Evolutionary conservation across 2,329 filamentous ascomycete genomes (phyloP).

Genomic region (Sarocladium kiliense): DNA sequence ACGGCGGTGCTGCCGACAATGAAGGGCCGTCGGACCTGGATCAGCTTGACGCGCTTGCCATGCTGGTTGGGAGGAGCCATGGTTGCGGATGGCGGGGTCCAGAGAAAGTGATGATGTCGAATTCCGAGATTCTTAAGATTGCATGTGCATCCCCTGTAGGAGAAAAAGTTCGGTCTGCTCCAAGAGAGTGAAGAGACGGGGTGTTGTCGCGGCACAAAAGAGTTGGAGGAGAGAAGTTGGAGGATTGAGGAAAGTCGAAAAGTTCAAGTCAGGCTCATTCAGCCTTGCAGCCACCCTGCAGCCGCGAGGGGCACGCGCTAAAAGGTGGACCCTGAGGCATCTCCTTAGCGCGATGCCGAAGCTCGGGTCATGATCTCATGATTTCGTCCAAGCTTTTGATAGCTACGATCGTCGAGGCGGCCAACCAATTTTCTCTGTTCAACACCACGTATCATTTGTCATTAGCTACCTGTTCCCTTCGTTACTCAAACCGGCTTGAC

Average conservation of each 20-base stretch:
- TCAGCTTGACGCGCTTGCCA: constrained; percentile 60
- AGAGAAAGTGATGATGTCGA: background rate
- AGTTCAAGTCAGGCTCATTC: background rate
- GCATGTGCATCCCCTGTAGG: background rate
- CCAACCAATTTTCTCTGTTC: background rate
- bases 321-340: background rate
- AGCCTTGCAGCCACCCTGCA: constrained; percentile 9
- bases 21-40: constrained; percentile 60
- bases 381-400: background rate
- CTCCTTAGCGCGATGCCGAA: constrained; percentile 4
- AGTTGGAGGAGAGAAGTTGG: background rate
- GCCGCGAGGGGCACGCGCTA: constrained; percentile 2
- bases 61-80: constrained; percentile 57
- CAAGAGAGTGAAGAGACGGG: too few species aligned
- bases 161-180: too few species aligned
- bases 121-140: background rate
- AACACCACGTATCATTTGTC: too few species aligned
- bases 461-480: too few species aligned
- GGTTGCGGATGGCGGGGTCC: constrained; percentile 5
- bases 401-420: background rate
- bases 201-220: background rate
- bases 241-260: background rate
- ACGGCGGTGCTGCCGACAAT: constrained; percentile 76
- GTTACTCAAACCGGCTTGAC: too few species aligned
- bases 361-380: constrained; percentile 9